Evolutionary conservation across 2,329 filamentous ascomycete species (phyloP).

Genomic region (Penicillium sp.): DNA sequence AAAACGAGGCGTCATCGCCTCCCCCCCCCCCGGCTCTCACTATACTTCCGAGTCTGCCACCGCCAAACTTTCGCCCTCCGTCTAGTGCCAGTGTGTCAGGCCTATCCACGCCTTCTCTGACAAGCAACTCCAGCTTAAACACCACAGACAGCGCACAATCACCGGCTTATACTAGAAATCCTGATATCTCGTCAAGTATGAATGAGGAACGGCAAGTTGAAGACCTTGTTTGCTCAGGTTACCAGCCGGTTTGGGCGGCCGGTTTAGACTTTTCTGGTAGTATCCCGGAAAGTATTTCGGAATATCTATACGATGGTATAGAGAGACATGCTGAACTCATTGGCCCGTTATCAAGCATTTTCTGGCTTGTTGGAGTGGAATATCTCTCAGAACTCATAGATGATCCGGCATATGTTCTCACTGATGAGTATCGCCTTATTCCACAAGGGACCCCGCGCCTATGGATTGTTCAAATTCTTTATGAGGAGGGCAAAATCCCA

Average conservation of each 20-base stretch:
- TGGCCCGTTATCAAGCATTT: constrained; percentile 1
- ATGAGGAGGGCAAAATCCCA: neutral
- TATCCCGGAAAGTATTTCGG: neutral
- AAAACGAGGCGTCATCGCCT: too few species aligned
- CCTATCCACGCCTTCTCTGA: too few species aligned
- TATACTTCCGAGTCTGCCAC: too few species aligned
- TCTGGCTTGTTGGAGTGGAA: neutral
- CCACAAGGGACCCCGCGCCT: neutral
- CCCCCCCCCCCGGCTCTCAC: too few species aligned
- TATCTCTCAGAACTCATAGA: neutral
- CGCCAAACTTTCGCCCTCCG: too few species aligned
- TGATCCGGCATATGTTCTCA: neutral
- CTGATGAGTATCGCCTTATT: neutral
- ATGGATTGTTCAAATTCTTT: neutral
- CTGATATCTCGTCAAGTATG: too few species aligned
- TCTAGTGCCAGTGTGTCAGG: too few species aligned
- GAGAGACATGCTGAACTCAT: neutral
- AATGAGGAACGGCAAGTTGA: too few species aligned
- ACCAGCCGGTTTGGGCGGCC: neutral
- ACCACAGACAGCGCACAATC: too few species aligned
- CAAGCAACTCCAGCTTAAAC: too few species aligned
- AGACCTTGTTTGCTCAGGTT: neutral
- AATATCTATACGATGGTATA: neutral
- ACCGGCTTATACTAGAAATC: too few species aligned
- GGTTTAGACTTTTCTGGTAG: neutral